Base-by-base conservation (phyloP, 345 rosid genomes). In the Turritis glabra region DNA sequence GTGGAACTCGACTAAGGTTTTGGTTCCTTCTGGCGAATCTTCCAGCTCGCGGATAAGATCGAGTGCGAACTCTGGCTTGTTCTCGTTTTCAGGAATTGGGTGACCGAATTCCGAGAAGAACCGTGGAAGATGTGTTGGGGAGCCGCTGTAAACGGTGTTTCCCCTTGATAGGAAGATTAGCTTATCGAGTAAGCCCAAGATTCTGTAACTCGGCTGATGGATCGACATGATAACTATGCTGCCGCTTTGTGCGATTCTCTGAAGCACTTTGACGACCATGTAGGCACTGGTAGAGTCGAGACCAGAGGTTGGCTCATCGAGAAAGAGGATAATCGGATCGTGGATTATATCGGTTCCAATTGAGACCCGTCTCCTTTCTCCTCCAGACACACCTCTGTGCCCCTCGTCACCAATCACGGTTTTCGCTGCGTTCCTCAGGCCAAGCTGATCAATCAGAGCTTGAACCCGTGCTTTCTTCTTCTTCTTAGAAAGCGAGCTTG, bases 321-420 rank as follows among this genome's bases (percentile, higher is more conserved):
- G 91, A 67, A 94, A 88, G 62, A 94, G 81, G 13, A 94, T 60
- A 32, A 94, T 89, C 2, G 96, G 98, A 53, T 94, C 98, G 22
- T 94, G 95, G 51, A 89, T 83, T 50, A 87, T 85, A 61, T 89
- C 95, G 3, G 37, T 88, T 53, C 96, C 96, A 3, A 90, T 90
- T 1, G 97, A 89, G 50, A 91, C 97, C 19, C 98, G 77, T 80
- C 98, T 75, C 25, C 98, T 77, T 80, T 94, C 97, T 11, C 98
- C 98, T 10, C 97, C 98, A 0, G 97, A 94, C 19, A 94, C 89
- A 0, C 98, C 98, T 74, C 96, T 80, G 32, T 90, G 97, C 2
- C 96, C 98, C 73, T 94, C 97, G 48, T 94, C 98, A 0, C 98
- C 98, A 2, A 94, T 91, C 43, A 94, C 96, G 0, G 97, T 94